phyloP scores from a whole-genome alignment of 306 rosid species.

The Quercus engelmannii region DNA sequence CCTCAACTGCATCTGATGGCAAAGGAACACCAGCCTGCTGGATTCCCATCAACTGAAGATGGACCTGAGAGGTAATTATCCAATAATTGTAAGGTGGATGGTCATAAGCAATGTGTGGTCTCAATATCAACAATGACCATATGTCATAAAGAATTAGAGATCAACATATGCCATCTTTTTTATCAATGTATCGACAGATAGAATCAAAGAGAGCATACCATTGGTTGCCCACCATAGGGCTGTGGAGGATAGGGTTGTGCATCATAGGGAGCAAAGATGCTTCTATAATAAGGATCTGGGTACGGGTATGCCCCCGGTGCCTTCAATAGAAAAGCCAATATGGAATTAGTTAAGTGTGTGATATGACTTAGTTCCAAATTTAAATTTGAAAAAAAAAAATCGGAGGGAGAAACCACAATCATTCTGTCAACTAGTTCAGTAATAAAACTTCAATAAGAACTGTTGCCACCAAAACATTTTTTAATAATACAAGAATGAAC shows the following conservation, averaged over 20 bases:
- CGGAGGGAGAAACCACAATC: slow-evolving; percentile 3
- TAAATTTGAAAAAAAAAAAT: neutral
- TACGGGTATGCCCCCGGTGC: slow-evolving; percentile 79
- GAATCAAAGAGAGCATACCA: slow-evolving; percentile 45
- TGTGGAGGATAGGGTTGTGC: slow-evolving; percentile 77
- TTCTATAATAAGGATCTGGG: slow-evolving; percentile 94
- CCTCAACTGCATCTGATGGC: slow-evolving; percentile 90
- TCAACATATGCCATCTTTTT: neutral
- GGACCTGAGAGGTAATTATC: slow-evolving; percentile 51
- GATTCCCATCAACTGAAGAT: slow-evolving; percentile 94
- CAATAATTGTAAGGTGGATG: neutral
- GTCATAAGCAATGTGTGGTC: neutral
- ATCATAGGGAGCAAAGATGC: slow-evolving; percentile 92
- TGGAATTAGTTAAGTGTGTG: slow-evolving; percentile 17
- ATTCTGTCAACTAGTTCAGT: slow-evolving; percentile 5
- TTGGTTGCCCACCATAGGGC: slow-evolving; percentile 84
- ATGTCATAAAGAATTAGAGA: neutral
- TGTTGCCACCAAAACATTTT: neutral
- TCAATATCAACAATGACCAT: neutral
- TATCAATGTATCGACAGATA: neutral
- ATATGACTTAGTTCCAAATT: slow-evolving; percentile 1
- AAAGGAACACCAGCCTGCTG: slow-evolving; percentile 95
- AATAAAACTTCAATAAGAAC: neutral
- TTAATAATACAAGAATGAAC: neutral
- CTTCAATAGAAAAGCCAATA: slow-evolving; percentile 42